Conservation (phyloP, 345 rosid genomes). For the Kernera saxatilis region DNA sequence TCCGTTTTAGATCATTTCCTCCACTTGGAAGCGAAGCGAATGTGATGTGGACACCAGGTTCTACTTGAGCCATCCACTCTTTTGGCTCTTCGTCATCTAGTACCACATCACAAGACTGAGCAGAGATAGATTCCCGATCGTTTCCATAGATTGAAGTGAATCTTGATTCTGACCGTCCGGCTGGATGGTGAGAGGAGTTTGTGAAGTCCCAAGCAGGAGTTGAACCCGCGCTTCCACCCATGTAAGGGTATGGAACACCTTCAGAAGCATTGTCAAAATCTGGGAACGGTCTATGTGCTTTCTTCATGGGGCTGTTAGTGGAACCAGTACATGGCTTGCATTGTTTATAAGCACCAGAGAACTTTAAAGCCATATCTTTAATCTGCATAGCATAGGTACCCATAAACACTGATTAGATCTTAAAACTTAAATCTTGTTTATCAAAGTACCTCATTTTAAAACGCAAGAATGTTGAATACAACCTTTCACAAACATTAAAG, state of each 20-base stretch:
- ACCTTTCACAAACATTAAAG: not conserved
- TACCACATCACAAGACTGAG: slow-evolving; percentile 61
- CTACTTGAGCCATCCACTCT: slow-evolving; percentile 99
- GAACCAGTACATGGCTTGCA: slow-evolving; percentile 88
- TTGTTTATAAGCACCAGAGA: slow-evolving; percentile 76
- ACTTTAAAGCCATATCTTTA: slow-evolving; percentile 84
- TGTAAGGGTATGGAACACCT: slow-evolving; percentile 70
- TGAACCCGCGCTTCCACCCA: slow-evolving; percentile 70
- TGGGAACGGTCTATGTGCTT: slow-evolving; percentile 51
- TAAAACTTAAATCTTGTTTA: too few relatives aligned
- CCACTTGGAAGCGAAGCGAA: slow-evolving; percentile 86
- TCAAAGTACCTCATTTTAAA: too few relatives aligned
- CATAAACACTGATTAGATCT: too few relatives aligned
- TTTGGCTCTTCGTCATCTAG: slow-evolving; percentile 78
- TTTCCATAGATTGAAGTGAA: slow-evolving; percentile 38
- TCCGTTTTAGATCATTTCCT: slow-evolving; percentile 90
- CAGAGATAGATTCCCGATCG: slow-evolving; percentile 55
- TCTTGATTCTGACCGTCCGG: slow-evolving; percentile 44
- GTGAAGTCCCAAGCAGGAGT: slow-evolving; percentile 98
- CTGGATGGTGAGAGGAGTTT: slow-evolving; percentile 35
- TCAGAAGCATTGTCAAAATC: slow-evolving; percentile 76
- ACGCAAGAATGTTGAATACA: not conserved
- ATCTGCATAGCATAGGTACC: slow-evolving; percentile 46
- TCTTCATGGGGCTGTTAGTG: slow-evolving; percentile 59
- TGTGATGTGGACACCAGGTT: slow-evolving; percentile 97